These are phyloP conservation scores for Megacollybia marginata DNA, from an alignment of 768 basidiomycete species.

Conservation along the genomic window DNA sequence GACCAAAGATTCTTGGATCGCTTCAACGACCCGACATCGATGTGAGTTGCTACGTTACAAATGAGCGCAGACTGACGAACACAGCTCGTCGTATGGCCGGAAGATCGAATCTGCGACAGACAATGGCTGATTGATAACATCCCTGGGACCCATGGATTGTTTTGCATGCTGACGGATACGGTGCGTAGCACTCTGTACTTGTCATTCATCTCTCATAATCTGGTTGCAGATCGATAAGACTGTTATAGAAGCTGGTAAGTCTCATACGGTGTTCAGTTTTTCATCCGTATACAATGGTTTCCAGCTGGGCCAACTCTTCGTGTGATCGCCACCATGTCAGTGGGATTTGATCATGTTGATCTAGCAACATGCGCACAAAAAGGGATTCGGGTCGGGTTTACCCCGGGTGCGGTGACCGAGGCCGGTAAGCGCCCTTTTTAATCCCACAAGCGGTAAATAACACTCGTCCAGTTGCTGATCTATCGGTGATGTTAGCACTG, in stretches of 20 bases:
- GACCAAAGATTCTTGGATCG: too few species aligned
- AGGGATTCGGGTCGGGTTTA: conserved; percentile 76
- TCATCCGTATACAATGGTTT: neutral
- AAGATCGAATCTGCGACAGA: conserved; percentile 50
- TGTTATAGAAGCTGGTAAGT: conserved; percentile 50
- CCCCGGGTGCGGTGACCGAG: conserved; percentile 89
- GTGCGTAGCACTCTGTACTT: conserved; percentile 23
- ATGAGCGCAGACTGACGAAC: neutral
- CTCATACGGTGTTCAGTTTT: neutral
- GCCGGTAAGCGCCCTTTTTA: conserved; percentile 44
- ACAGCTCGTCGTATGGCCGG: conserved; percentile 36
- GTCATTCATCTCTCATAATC: neutral
- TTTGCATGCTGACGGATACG: conserved; percentile 67
- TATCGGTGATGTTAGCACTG: conserved; percentile 82
- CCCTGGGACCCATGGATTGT: conserved; percentile 52
- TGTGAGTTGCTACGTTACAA: too few species aligned
- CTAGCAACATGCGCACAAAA: conserved; percentile 49
- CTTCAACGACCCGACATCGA: too few species aligned
- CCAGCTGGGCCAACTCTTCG: conserved; percentile 68
- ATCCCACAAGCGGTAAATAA: neutral
- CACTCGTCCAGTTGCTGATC: conserved; percentile 66
- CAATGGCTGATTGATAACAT: conserved; percentile 72
- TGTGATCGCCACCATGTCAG: conserved; percentile 88
- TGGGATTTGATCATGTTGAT: conserved; percentile 85
- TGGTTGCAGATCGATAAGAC: conserved; percentile 59